Conservation (phyloP, 164 flowering plant genomes). For the Stephania yunnanensis region DNA sequence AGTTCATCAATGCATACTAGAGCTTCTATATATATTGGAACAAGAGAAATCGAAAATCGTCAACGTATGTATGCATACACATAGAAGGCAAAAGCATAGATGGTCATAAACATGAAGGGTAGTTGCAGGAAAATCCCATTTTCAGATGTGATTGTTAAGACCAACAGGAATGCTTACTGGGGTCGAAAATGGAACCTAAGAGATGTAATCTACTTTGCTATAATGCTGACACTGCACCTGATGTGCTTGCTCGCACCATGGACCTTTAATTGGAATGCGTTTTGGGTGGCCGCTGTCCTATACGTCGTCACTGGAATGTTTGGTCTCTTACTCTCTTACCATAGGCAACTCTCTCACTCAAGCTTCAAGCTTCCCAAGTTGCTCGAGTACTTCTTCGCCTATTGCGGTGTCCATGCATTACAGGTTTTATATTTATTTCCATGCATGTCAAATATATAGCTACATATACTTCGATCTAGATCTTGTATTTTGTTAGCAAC, state of each 20-base stretch:
- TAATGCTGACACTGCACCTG: constrained; percentile 46
- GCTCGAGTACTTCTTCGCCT: constrained; percentile 37
- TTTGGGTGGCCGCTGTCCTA: constrained; percentile 46
- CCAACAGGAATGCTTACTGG: constrained; percentile 32
- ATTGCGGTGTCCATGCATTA: constrained; percentile 63
- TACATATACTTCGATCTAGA: neutral
- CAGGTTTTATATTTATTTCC: constrained; percentile 35
- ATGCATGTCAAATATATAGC: neutral
- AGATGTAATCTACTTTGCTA: constrained; percentile 35
- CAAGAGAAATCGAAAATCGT: too few species aligned
- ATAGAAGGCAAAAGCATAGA: too few species aligned
- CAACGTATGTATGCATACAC: too few species aligned
- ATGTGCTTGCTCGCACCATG: constrained; percentile 59
- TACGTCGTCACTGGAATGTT: constrained; percentile 55
- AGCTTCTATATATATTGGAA: too few species aligned
- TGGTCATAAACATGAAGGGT: too few species aligned
- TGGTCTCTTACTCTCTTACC: constrained; percentile 70
- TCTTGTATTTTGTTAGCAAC: neutral
- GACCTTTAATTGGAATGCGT: constrained; percentile 55
- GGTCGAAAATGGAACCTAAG: constrained; percentile 43
- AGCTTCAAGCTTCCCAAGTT: constrained; percentile 60
- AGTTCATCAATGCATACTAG: too few species aligned
- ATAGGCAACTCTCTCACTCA: constrained; percentile 64
- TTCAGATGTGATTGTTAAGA: constrained; percentile 58
- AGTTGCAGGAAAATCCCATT: constrained; percentile 25